Evolutionary conservation across 78 protist genomes (phyloP), one percentile per base, ranked within the genome.

Genomic region (Andalucia godoyi): DNA sequence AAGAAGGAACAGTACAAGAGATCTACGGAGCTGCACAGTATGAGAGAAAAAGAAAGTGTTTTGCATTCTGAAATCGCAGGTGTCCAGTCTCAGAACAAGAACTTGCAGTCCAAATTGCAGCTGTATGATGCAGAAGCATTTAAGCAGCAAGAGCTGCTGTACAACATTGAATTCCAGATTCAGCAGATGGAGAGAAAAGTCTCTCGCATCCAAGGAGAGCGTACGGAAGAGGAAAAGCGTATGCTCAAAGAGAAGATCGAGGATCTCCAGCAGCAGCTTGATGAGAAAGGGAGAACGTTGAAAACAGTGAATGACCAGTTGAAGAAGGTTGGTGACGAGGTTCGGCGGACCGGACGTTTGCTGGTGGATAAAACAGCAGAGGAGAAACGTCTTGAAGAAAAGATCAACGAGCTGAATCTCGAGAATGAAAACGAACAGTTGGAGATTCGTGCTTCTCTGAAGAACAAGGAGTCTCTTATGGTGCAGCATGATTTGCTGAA

Each of bases 161-260:
- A 85, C 83, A 63, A 65, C 67, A 74, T 79, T 0, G 90, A 85
- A 68, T 85, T 75, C 64, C 72, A 68, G 60, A 59, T 76, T 33
- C 90, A 85, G 75, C 77, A 71, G 49, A 58, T 85, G 67, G 86
- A 85, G 80, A 75, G 86, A 27, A 79, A 76, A 67, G 69, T 70
- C 46, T 36, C 59, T 29, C 40, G 79, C 0, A 79, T 64, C 0
- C 37, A 63, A 46, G 90, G 85, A 23, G 76, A 65, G 64, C 70
- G 80, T 46, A 39, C 77, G 4, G 78, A 63, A 43, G 80, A 72
- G 30, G 86, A 80, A 57, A 58, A 69, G 62, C 32, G 3, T 12
- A 76, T 9, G 45, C 73, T 80, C 53, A 57, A 55, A 21, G 75
- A 29, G 4, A 13, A 49, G 64, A 74, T 80, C 59, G 41, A 25